A percentile compares a stretch with the other conserved stretches of the same genome.
These are phyloP conservation scores for Aegilops umbellulata DNA, from an alignment of 176 grass and related monocot genomes.

Conservation along the genomic window DNA sequence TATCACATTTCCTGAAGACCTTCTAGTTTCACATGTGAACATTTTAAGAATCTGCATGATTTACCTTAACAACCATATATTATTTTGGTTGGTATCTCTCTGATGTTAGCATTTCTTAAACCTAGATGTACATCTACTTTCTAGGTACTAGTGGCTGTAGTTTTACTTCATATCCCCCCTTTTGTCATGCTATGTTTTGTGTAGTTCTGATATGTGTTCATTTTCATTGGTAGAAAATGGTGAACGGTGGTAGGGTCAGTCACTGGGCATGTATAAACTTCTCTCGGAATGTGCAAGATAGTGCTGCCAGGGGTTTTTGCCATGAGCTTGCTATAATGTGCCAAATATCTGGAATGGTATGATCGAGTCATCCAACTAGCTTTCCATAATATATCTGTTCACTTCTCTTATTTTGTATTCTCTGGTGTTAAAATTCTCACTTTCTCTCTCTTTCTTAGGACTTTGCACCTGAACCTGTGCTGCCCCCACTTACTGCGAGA, in stretches of 20 bases:
- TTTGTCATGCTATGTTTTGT: not conserved
- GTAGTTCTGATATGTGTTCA: constrained; percentile 30
- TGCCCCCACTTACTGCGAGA: constrained; percentile 62
- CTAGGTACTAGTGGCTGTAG: not conserved
- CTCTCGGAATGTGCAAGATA: constrained; percentile 76
- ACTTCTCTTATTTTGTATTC: not conserved
- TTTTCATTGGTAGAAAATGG: constrained; percentile 71
- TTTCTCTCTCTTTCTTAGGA: constrained; percentile 37
- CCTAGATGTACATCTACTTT: not conserved
- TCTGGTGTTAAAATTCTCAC: not conserved
- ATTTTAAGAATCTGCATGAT: not conserved
- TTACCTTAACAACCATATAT: not conserved
- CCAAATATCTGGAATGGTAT: constrained; percentile 89
- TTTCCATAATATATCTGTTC: not conserved
- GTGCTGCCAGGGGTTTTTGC: constrained; percentile 65
- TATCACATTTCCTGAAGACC: not conserved
- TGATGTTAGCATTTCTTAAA: not conserved
- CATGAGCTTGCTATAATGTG: constrained; percentile 84
- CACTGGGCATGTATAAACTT: constrained; percentile 82
- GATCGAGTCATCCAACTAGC: not conserved
- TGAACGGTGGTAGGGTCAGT: constrained; percentile 70
- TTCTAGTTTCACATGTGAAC: not conserved
- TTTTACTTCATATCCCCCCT: not conserved
- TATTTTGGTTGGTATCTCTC: not conserved
- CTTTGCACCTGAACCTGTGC: constrained; percentile 72